These are phyloP conservation scores for Meira nashicola DNA, from an alignment of 1,284 basidiomycete species.

Conservation along the genomic window DNA sequence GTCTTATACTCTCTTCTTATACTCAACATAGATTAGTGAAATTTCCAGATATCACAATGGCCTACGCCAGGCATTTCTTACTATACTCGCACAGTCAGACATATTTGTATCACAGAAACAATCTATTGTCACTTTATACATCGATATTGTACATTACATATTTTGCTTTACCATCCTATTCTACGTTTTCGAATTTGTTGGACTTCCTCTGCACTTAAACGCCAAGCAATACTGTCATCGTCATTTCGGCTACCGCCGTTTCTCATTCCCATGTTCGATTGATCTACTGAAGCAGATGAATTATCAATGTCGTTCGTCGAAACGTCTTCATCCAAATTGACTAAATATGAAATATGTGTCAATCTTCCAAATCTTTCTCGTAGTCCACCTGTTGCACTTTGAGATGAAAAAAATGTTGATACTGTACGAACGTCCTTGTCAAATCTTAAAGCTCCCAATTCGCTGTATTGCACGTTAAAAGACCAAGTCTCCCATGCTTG, in stretches of 20 bases:
- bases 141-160: no score
- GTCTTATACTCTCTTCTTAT: no score
- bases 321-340: constrained; percentile 73
- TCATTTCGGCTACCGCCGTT: constrained; percentile 14
- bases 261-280: background rate
- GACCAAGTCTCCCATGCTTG: constrained; percentile 90
- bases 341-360: constrained; percentile 84
- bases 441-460: constrained; percentile 93
- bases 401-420: constrained; percentile 73
- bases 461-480: constrained; percentile 75
- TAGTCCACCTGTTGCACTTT: constrained; percentile 58
- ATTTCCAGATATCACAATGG: no score
- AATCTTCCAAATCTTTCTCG: constrained; percentile 85
- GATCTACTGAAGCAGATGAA: constrained; percentile 62
- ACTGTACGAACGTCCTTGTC: constrained; percentile 86
- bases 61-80: no score
- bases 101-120: no score
- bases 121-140: no score
- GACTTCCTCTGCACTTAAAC: constrained; percentile 39
- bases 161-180: constrained; percentile 1
- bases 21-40: no score
- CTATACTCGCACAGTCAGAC: no score
- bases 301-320: constrained; percentile 64
- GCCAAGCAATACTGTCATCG: constrained; percentile 28
- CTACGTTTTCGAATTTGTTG: constrained; percentile 24